A percentile compares a stretch with the other conserved stretches of the same genome.
These are phyloP conservation scores for Tuber umbilicatum DNA, from an alignment of 495 filamentous ascomycete genomes.

Conservation along the genomic window DNA sequence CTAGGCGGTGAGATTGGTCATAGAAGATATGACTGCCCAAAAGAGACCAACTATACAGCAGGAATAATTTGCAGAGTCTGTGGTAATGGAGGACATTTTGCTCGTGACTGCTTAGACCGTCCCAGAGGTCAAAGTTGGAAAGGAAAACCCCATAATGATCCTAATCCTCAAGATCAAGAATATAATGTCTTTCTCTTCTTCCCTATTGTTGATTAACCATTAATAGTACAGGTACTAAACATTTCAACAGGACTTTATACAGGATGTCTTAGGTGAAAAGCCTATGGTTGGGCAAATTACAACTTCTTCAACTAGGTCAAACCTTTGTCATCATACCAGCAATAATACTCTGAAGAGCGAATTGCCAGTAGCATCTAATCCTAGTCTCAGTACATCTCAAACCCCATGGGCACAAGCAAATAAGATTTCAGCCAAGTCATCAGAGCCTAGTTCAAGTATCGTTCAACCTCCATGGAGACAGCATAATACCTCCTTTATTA, in stretches of 20 bases:
- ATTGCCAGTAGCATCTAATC: background rate
- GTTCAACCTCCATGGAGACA: background rate
- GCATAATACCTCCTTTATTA: background rate
- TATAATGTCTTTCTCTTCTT: background rate
- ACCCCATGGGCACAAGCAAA: background rate
- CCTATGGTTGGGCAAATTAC: background rate
- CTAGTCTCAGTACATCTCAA: background rate
- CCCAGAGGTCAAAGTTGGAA: conserved; percentile 87
- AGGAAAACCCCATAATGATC: conserved; percentile 49
- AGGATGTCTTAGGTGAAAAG: background rate
- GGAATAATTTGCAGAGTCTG: conserved; percentile 99
- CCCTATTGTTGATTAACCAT: background rate
- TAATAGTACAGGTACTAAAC: background rate
- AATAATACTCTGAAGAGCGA: background rate
- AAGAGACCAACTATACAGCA: conserved; percentile 95
- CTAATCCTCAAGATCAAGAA: background rate
- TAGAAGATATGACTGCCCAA: conserved; percentile 96
- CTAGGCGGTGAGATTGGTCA: conserved; percentile 91
- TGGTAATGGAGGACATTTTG: conserved; percentile 91
- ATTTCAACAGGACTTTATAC: background rate
- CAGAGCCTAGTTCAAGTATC: background rate
- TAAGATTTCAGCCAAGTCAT: background rate
- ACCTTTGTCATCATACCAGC: background rate
- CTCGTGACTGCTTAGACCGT: conserved; percentile 85
- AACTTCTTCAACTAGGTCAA: background rate